These are phyloP conservation scores for Chlorella sp. DNA, from an alignment of 139 green algal genomes.

Conservation along the genomic window DNA sequence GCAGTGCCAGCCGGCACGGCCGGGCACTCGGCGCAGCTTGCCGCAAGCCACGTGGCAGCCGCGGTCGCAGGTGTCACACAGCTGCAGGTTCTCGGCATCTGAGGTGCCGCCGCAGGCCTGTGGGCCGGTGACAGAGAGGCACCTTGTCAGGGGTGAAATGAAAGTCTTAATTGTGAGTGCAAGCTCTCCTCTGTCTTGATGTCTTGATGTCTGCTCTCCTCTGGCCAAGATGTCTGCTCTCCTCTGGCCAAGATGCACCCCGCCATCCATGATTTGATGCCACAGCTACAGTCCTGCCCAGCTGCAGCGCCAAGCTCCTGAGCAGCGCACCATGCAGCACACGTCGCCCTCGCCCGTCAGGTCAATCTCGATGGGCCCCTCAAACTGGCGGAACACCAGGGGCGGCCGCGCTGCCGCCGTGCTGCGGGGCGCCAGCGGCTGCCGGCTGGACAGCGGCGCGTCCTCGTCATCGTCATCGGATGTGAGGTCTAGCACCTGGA, in stretches of 20 bases:
- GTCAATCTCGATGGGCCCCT: slow-evolving; percentile 2
- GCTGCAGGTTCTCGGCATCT: slow-evolving; percentile 31
- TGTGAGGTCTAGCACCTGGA: background rate
- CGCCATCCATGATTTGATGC: no score
- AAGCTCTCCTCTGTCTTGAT: no score
- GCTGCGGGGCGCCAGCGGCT: background rate
- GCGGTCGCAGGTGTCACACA: slow-evolving; percentile 37
- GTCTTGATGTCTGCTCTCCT: no score
- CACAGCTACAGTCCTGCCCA: background rate
- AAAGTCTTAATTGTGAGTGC: no score
- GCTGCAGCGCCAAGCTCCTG: background rate
- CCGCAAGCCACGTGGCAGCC: slow-evolving; percentile 16
- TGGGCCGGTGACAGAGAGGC: no score
- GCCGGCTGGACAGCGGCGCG: background rate
- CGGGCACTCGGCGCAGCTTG: background rate
- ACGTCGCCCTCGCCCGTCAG: background rate
- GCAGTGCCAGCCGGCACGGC: slow-evolving; percentile 26
- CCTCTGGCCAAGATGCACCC: no score
- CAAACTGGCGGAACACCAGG: slow-evolving; percentile 1
- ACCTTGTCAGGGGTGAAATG: no score
- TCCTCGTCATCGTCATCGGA: background rate
- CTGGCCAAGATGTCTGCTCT: no score
- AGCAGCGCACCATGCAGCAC: slow-evolving; percentile 18
- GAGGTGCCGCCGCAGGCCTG: slow-evolving; percentile 20
- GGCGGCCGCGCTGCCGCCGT: no score